phyloP scores from a whole-genome alignment of 768 basidiomycete species.

The Coprinopsis strossmayeri region DNA sequence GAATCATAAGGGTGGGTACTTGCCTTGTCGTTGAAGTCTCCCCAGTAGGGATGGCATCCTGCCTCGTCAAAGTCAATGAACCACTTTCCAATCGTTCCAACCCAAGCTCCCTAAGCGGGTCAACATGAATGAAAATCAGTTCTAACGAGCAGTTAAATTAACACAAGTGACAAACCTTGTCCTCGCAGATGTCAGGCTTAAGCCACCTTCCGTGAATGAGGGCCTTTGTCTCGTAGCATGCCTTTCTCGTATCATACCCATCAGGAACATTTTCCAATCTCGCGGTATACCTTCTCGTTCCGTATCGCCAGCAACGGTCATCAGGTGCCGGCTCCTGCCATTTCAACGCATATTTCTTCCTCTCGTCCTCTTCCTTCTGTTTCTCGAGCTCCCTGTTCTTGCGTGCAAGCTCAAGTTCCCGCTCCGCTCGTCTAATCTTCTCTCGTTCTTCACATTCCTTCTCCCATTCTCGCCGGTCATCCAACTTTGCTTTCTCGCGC shows the following conservation, averaged over 20 bases:
- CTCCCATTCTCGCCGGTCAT: neutral
- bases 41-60: constrained; percentile 1
- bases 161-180: neutral
- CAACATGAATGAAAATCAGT: neutral
- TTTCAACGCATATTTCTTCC: neutral
- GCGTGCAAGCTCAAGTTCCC: neutral
- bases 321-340: neutral
- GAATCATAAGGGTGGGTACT: neutral
- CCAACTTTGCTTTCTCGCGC: too few species aligned
- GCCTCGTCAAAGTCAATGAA: constrained; percentile 4
- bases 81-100: neutral
- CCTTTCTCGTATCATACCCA: neutral
- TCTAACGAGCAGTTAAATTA: neutral
- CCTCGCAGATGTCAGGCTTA: neutral
- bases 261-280: neutral
- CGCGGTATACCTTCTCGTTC: constrained; percentile 1
- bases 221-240: neutral
- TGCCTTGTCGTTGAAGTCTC: neutral
- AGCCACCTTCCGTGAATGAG: constrained; percentile 1
- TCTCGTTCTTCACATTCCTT: neutral
- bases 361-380: neutral
- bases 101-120: neutral
- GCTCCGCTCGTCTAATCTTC: neutral
- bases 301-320: constrained; percentile 1
- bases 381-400: constrained; percentile 1